These are phyloP conservation scores for Pseudogymnoascus sp. DNA, from an alignment of 2,329 filamentous ascomycete genomes.

Conservation along the genomic window DNA sequence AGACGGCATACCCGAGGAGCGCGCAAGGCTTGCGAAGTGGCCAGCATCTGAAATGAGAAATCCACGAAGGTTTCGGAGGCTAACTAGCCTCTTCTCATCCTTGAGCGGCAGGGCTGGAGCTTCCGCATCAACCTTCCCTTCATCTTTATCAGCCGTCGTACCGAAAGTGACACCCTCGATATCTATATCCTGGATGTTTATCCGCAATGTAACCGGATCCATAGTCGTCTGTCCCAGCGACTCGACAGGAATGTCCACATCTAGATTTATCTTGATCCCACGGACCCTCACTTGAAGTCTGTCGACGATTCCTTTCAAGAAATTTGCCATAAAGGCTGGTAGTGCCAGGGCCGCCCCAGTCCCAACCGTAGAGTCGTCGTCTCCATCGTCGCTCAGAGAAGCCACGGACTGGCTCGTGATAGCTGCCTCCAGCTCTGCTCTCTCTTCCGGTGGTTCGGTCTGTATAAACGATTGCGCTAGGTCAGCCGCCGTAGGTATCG, in stretches of 20 bases:
- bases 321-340: slow-evolving; percentile 61
- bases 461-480: slow-evolving; percentile 73
- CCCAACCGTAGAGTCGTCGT: slow-evolving; percentile 55
- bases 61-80: slow-evolving; percentile 54
- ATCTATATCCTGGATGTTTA: slow-evolving; percentile 56
- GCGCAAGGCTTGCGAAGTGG: slow-evolving; percentile 52
- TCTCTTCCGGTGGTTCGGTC: slow-evolving; percentile 58
- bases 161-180: slow-evolving; percentile 56
- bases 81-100: slow-evolving; percentile 57
- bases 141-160: slow-evolving; percentile 20
- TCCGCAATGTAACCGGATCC: slow-evolving; percentile 54
- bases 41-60: slow-evolving; percentile 60
- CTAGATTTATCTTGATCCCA: slow-evolving; percentile 57
- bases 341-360: slow-evolving; percentile 63
- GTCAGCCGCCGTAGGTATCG: slow-evolving; percentile 61
- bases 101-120: slow-evolving; percentile 34
- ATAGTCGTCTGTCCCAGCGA: slow-evolving; percentile 25
- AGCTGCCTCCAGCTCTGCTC: slow-evolving; percentile 59
- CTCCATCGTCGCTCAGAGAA: slow-evolving; percentile 54
- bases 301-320: slow-evolving; percentile 67
- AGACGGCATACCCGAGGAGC: slow-evolving; percentile 50
- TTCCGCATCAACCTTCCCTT: slow-evolving; percentile 2
- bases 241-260: slow-evolving; percentile 49
- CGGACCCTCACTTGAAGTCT: slow-evolving; percentile 59
- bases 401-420: slow-evolving; percentile 54